These are phyloP conservation scores for Fusarium denticulatum DNA, from an alignment of 2,329 filamentous ascomycete genomes.

Conservation along the genomic window DNA sequence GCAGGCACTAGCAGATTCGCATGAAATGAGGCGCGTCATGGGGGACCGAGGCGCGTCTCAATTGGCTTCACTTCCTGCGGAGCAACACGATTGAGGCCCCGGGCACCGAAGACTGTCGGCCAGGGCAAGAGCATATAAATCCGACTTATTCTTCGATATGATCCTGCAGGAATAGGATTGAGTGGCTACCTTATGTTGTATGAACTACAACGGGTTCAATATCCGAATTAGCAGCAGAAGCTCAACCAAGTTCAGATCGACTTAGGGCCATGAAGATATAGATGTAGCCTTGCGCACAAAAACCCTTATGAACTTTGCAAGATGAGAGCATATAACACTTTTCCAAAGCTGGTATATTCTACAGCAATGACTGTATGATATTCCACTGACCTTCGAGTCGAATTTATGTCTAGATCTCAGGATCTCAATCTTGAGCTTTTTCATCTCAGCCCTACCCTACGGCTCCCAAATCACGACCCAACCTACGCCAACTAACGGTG, in stretches of 20 bases:
- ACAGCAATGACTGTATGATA: accelerated
- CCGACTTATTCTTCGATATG: no score
- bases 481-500: neutral
- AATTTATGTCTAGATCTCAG: no score
- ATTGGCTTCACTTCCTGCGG: neutral
- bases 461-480: neutral
- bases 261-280: accelerated
- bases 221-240: no score
- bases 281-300: no score
- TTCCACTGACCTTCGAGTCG: neutral
- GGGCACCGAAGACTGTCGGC: no score
- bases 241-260: no score
- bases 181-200: accelerated
- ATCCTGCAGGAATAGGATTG: accelerated
- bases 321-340: accelerated
- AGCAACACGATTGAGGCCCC: no score
- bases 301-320: accelerated
- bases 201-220: no score
- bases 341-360: accelerated
- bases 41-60: neutral
- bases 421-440: neutral
- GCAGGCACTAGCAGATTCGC: neutral
- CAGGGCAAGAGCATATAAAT: no score
- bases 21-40: neutral
- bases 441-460: constrained; percentile 6